Conservation (phyloP, 2,329 filamentous ascomycete genomes). For the Fusarium camptoceras region DNA sequence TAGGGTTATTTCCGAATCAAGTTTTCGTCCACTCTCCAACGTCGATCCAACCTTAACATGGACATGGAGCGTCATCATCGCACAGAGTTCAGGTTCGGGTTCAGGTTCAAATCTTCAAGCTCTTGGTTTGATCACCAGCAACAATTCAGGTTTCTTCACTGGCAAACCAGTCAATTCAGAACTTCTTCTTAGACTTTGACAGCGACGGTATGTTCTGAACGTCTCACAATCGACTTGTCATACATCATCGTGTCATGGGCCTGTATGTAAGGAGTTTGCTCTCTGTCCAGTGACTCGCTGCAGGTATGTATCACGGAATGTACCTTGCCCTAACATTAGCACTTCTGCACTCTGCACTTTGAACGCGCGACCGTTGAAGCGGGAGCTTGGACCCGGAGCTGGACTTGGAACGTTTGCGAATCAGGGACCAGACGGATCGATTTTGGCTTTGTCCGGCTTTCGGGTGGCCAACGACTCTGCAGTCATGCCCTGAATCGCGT, state of each 20-base stretch:
- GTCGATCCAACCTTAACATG: constrained; percentile 32
- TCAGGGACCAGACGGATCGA: constrained; percentile 30
- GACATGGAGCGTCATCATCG: constrained; percentile 33
- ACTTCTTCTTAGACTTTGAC: constrained; percentile 1
- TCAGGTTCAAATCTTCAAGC: constrained; percentile 20
- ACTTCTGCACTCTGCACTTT: constrained; percentile 11
- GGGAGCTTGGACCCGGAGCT: constrained; percentile 27
- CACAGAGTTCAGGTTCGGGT: constrained; percentile 20
- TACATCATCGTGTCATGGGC: constrained; percentile 35
- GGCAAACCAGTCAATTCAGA: not conserved
- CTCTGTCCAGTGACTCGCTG: constrained; percentile 20
- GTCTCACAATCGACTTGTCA: constrained; percentile 46
- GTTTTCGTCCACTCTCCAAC: constrained; percentile 32
- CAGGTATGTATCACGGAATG: constrained; percentile 8
- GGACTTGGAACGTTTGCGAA: constrained; percentile 19
- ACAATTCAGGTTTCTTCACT: constrained; percentile 8
- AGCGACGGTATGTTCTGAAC: constrained; percentile 7
- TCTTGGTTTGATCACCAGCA: constrained; percentile 3
- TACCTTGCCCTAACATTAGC: constrained; percentile 26
- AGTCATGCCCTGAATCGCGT: constrained; percentile 36
- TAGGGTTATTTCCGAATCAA: constrained; percentile 41
- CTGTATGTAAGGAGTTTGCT: constrained; percentile 21
- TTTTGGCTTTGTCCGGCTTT: constrained; percentile 38
- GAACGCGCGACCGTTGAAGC: constrained; percentile 37
- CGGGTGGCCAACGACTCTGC: constrained; percentile 26